Conservation (phyloP, 805 yeast genomes). For the Wickerhamiella dianesei region DNA sequence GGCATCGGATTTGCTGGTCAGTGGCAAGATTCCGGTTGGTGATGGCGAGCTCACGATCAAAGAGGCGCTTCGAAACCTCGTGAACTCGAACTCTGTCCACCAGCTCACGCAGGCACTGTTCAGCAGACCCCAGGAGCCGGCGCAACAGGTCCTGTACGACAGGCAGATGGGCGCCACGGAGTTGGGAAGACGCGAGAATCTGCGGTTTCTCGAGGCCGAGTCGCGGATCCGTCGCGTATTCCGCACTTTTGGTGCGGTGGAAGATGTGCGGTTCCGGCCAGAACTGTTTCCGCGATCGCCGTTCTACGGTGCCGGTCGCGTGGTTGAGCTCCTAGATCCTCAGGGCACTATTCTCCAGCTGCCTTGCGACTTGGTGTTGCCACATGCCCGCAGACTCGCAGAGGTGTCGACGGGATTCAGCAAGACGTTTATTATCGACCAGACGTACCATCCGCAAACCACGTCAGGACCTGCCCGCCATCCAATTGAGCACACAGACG, state of each 20-base stretch:
- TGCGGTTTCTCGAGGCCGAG: slow-evolving; percentile 28
- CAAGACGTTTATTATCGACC: slow-evolving; percentile 63
- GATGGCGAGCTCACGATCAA: slow-evolving; percentile 82
- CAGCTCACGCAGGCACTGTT: slow-evolving; percentile 81
- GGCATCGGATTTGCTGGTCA: slow-evolving; percentile 58
- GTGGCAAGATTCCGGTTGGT: slow-evolving; percentile 76
- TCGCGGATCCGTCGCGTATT: slow-evolving; percentile 51
- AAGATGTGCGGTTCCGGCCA: slow-evolving; percentile 45
- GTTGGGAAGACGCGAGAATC: slow-evolving; percentile 8
- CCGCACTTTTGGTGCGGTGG: slow-evolving; percentile 74
- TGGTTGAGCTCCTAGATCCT: slow-evolving; percentile 69
- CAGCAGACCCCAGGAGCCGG: slow-evolving; percentile 70
- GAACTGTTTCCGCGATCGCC: slow-evolving; percentile 72
- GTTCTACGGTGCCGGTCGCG: slow-evolving; percentile 47
- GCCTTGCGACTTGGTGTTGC: slow-evolving; percentile 80
- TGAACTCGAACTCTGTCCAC: slow-evolving; percentile 87
- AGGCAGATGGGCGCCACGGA: slow-evolving; percentile 10
- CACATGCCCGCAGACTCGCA: slow-evolving; percentile 76
- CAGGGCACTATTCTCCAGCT: slow-evolving; percentile 81
- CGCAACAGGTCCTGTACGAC: slow-evolving; percentile 76
- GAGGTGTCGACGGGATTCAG: slow-evolving; percentile 38
- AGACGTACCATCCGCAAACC: slow-evolving; percentile 47
- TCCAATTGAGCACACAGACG: slow-evolving; percentile 65
- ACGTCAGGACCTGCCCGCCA: slow-evolving; percentile 31
- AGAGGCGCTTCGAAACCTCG: slow-evolving; percentile 71